Evolutionary conservation across 495 filamentous ascomycete species (phyloP).

Genomic region (Letharia columbiana): DNA sequence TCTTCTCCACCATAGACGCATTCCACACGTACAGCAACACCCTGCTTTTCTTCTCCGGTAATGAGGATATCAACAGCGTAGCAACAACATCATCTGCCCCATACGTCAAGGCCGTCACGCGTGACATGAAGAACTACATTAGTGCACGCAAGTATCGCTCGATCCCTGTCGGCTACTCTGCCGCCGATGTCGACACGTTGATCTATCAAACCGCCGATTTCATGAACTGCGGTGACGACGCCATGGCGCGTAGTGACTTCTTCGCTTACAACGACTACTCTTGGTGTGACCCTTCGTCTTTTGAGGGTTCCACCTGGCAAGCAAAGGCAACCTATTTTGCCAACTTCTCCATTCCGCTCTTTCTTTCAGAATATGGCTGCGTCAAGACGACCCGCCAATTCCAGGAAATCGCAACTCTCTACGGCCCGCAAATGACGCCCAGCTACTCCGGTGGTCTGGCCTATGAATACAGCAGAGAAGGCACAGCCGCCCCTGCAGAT

Average conservation of each 20-base stretch:
- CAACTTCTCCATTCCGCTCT: slow-evolving; percentile 85
- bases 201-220: slow-evolving; percentile 78
- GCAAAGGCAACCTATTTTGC: slow-evolving; percentile 87
- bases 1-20: slow-evolving; percentile 86
- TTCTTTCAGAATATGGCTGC: slow-evolving; percentile 95
- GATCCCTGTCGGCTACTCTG: slow-evolving; percentile 90
- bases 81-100: slow-evolving; percentile 66
- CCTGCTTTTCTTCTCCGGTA: slow-evolving; percentile 91
- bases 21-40: slow-evolving; percentile 86
- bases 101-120: slow-evolving; percentile 87
- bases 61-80: slow-evolving; percentile 89
- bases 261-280: slow-evolving; percentile 99
- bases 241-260: slow-evolving; percentile 74
- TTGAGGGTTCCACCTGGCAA: slow-evolving; percentile 71
- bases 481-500: slow-evolving; percentile 35
- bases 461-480: slow-evolving; percentile 87
- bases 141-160: slow-evolving; percentile 60
- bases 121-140: slow-evolving; percentile 87
- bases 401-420: slow-evolving; percentile 69
- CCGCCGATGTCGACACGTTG: slow-evolving; percentile 60
- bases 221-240: slow-evolving; percentile 89
- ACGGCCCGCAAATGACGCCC: slow-evolving; percentile 72
- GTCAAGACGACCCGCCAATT: slow-evolving; percentile 71
- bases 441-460: slow-evolving; percentile 96
- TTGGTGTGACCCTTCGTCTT: slow-evolving; percentile 83